Conservation (phyloP, 441 rosid species). For the Kokia cookei region DNA sequence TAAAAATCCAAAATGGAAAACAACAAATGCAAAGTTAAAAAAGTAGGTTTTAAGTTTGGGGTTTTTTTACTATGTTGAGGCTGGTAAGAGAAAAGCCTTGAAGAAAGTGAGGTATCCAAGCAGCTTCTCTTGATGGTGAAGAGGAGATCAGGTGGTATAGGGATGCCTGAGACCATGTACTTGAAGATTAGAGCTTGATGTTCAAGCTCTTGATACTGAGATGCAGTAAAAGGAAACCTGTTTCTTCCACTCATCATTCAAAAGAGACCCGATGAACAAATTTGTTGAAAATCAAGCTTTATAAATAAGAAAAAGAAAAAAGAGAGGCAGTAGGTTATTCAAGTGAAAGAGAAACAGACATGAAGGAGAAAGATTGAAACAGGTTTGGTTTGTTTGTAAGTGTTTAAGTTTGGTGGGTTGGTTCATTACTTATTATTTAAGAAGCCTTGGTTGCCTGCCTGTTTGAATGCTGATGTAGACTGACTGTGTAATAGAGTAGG, state of each 20-base stretch:
- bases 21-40: background rate
- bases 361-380: slow-evolving; percentile 8
- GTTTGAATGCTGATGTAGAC: background rate
- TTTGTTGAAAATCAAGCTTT: background rate
- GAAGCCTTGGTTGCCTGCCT: background rate
- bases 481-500: slow-evolving; percentile 29
- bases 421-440: background rate
- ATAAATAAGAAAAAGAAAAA: background rate
- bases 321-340: background rate
- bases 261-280: slow-evolving; percentile 7
- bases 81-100: slow-evolving; percentile 51
- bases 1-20: background rate
- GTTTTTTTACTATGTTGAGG: slow-evolving; percentile 45
- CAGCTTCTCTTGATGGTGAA: slow-evolving; percentile 64
- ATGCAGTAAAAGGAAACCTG: slow-evolving; percentile 75
- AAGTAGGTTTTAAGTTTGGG: background rate
- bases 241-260: slow-evolving; percentile 36
- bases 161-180: slow-evolving; percentile 77
- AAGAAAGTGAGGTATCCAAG: slow-evolving; percentile 49
- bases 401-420: background rate
- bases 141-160: slow-evolving; percentile 89
- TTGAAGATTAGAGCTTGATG: slow-evolving; percentile 89
- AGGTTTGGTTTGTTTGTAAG: slow-evolving; percentile 2
- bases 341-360: slow-evolving; percentile 15
- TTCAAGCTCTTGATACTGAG: slow-evolving; percentile 96